Evolutionary conservation across 1,139 yeast species (phyloP), one percentile per base, ranked within the genome.

Genomic region (Arxiozyma telluris): DNA sequence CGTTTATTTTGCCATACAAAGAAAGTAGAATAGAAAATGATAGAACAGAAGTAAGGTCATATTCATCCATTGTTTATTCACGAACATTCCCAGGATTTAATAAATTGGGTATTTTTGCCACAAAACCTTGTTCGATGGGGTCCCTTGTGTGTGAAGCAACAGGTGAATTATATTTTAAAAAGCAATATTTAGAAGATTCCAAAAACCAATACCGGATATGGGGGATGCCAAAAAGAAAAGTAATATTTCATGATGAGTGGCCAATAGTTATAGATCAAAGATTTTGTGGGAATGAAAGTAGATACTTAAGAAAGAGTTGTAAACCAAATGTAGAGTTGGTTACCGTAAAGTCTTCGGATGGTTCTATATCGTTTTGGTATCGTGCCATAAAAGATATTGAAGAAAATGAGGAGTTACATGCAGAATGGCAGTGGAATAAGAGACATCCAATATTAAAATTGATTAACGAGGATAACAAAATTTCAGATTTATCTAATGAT

Each of bases 381-480:
- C 76, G 76, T 46, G 81, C 96, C 0, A 68, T 78, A 1, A 78
- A 76, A 52, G 79, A 79, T 3, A 80, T 91, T 23, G 73, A 74
- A 53, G 62, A 73, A 17, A 89, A 83, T 44, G 77, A 80, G 44
- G 97, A 91, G 67, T 71, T 91, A 42, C 78, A 94, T 0, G 71
- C 88, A 25, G 81, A 81, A 1, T 91, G 98, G 98, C 88, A 85
- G 58, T 91, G 96, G 96, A 96, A 90, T 65, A 65, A 71, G 5
- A 62, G 71, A 15, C 96, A 90, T 66, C 96, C 97, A 1, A 86
- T 88, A 43, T 72, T 73, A 54, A 76, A 76, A 59, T 69, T 87
- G 56, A 75, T 78, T 46, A 70, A 72, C 38, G 72, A 73, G 4
- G 67, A 71, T 0, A 64, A 70, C 58, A 61, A 67, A 4, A 63